These are phyloP conservation scores for Teunomyces lycoperdinae DNA, from an alignment of 805 yeast genomes.

Conservation along the genomic window DNA sequence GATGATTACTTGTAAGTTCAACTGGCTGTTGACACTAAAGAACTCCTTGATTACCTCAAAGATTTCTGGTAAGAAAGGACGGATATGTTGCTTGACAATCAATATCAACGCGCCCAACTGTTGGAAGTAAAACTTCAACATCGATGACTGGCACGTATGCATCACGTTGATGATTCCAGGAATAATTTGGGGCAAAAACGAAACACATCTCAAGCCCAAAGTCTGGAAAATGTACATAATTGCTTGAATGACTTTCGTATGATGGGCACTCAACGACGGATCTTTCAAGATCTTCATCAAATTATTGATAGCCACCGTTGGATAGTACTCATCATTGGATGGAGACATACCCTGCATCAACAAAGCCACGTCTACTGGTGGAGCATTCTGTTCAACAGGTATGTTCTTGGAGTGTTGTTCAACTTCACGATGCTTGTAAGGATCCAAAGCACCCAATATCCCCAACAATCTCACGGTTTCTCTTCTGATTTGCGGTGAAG, in stretches of 20 bases:
- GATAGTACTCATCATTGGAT: slow-evolving; percentile 86
- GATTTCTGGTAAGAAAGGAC: slow-evolving; percentile 76
- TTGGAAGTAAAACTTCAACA: slow-evolving; percentile 85
- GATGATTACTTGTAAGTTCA: slow-evolving; percentile 70
- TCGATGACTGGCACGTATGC: slow-evolving; percentile 72
- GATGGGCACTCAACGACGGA: slow-evolving; percentile 79
- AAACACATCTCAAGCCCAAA: slow-evolving; percentile 82
- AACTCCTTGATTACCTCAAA: slow-evolving; percentile 74
- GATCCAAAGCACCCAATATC: slow-evolving; percentile 94
- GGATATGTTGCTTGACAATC: slow-evolving; percentile 85
- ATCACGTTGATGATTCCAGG: slow-evolving; percentile 86
- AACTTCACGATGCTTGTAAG: slow-evolving; percentile 89
- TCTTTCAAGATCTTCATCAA: slow-evolving; percentile 82
- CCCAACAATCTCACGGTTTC: slow-evolving; percentile 91
- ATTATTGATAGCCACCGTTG: slow-evolving; percentile 89
- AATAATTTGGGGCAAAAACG: slow-evolving; percentile 82
- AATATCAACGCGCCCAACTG: slow-evolving; percentile 76
- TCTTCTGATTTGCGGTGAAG: slow-evolving; percentile 67
- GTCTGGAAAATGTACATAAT: slow-evolving; percentile 88
- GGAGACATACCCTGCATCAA: slow-evolving; percentile 95
- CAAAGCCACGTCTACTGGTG: slow-evolving; percentile 85
- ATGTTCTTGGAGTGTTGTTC: slow-evolving; percentile 62
- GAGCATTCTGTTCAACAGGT: slow-evolving; percentile 75
- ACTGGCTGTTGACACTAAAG: slow-evolving; percentile 47
- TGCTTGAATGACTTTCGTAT: slow-evolving; percentile 90